Conservation (phyloP, 306 rosid species). For the Corylus avellana region DNA sequence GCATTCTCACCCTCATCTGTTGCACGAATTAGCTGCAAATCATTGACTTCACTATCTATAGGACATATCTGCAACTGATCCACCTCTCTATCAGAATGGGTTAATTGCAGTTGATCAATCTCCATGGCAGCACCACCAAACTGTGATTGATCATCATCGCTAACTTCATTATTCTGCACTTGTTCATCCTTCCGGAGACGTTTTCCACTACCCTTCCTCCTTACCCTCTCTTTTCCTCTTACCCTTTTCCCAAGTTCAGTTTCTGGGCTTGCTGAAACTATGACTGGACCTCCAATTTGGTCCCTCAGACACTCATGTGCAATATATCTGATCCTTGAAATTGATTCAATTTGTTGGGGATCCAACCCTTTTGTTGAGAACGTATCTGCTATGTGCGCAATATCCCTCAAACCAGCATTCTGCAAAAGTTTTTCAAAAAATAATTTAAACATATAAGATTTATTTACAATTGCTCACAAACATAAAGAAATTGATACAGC, state of each 20-base stretch:
- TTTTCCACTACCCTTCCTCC: constrained; percentile 79
- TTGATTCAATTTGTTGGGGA: constrained; percentile 70
- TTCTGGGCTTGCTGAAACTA: constrained; percentile 51
- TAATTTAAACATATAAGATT: constrained; percentile 45
- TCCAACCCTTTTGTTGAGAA: constrained; percentile 88
- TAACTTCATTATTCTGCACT: constrained; percentile 47
- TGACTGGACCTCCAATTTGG: constrained; percentile 80
- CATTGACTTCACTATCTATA: constrained; percentile 48
- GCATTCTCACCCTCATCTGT: constrained; percentile 45
- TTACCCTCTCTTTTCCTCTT: constrained; percentile 93
- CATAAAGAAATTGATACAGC: constrained; percentile 26
- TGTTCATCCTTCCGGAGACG: constrained; percentile 78
- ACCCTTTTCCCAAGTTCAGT: constrained; percentile 75
- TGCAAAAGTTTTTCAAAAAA: constrained; percentile 52
- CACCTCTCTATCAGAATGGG: constrained; percentile 53
- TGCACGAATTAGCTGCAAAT: constrained; percentile 53
- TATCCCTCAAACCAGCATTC: constrained; percentile 96
- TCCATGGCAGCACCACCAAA: constrained; percentile 59
- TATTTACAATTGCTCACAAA: constrained; percentile 20
- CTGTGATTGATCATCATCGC: constrained; percentile 84
- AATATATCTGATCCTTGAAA: constrained; percentile 77
- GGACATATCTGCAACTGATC: constrained; percentile 55
- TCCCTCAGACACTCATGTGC: constrained; percentile 95
- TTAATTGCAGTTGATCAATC: constrained; percentile 56
- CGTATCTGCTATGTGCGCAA: constrained; percentile 89